Conservation (phyloP, 2,329 filamentous ascomycete species). For the Stachybotrys elegans region DNA sequence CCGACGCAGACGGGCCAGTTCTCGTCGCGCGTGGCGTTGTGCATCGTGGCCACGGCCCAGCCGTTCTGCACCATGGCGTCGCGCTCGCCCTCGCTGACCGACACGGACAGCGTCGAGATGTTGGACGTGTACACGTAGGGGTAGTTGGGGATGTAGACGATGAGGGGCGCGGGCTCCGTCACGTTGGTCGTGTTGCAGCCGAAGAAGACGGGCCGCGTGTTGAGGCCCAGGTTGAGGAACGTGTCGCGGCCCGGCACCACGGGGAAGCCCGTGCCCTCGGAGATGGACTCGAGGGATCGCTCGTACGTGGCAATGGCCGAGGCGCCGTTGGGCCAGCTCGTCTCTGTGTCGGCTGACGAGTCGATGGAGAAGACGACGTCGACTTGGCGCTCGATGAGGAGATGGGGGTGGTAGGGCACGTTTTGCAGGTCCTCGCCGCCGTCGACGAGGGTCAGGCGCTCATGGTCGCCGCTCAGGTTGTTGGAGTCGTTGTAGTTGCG, state of each 20-base stretch:
- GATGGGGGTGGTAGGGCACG: conserved; percentile 66
- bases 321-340: conserved; percentile 56
- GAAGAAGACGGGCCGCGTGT: conserved; percentile 58
- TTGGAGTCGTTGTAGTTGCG: conserved; percentile 44
- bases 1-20: conserved; percentile 81
- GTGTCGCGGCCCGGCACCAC: conserved; percentile 48
- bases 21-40: conserved; percentile 68
- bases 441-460: conserved; percentile 68
- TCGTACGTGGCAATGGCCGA: conserved; percentile 54
- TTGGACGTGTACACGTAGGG: conserved; percentile 77
- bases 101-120: conserved; percentile 67
- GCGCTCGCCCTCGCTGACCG: conserved; percentile 61
- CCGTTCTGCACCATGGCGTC: conserved; percentile 83
- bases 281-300: conserved; percentile 41
- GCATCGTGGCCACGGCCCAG: conserved; percentile 76
- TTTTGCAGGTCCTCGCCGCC: conserved; percentile 78
- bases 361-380: conserved; percentile 63
- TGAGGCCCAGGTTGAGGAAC: conserved; percentile 54
- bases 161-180: conserved; percentile 54
- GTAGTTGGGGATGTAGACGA: conserved; percentile 78
- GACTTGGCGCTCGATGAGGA: conserved; percentile 43
- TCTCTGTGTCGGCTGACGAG: conserved; percentile 55
- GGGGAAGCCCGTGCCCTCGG: conserved; percentile 53
- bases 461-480: conserved; percentile 35
- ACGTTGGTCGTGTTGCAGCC: conserved; percentile 56